Base-by-base conservation (phyloP, 1,284 basidiomycete genomes). In the Moesziomyces globuligerus region DNA sequence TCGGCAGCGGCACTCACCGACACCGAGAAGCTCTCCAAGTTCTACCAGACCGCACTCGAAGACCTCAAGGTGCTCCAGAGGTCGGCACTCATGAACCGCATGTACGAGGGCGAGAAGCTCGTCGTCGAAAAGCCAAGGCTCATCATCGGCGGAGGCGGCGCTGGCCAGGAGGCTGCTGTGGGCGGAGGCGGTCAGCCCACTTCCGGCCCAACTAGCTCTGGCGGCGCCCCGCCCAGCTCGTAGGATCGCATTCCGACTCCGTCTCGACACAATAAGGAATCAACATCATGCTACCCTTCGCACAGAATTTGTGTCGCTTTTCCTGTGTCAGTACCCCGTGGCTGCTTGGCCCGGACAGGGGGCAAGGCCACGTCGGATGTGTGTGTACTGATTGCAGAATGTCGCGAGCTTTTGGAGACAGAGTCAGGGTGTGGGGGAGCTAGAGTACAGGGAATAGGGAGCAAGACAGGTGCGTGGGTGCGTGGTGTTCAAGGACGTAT, bases 81-180 rank as follows among this genome's bases (percentile, higher is more conserved):
- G 18, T 76, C 80, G 13, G 80, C 80, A 13, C 57, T 82, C 28
- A 74, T 72, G 58, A 82, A 81, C 55, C 51, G 74, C 13, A 53
- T 82, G 52, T 82, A 82, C 56, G 75, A 76, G 39, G 79, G 77
- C 23, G 79, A 81, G 60, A 73, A 72, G 55, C 72, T 82, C 6
- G 80, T 82, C 5, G 78, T 82, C 2, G 80, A 82, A 51, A 59
- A 71, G 61, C 78, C 78, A 32, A 59, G 46, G 32, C 52, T 79
- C 21, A 74, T 79, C 40, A 47, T 78, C 21, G 76, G 74, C 21
- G 78, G 78, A 7, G 77, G 77, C 10, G 76, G 71, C 38, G 64
- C 62, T 1, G 69, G 69, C 38, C 37, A 34, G 15, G 74, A 76
- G 51, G 72, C 68, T 13, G 41, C 62, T 3, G 68, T 67, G 6